phyloP scores from a whole-genome alignment of 2,329 filamentous ascomycete genomes.

The Fusarium sp. region DNA sequence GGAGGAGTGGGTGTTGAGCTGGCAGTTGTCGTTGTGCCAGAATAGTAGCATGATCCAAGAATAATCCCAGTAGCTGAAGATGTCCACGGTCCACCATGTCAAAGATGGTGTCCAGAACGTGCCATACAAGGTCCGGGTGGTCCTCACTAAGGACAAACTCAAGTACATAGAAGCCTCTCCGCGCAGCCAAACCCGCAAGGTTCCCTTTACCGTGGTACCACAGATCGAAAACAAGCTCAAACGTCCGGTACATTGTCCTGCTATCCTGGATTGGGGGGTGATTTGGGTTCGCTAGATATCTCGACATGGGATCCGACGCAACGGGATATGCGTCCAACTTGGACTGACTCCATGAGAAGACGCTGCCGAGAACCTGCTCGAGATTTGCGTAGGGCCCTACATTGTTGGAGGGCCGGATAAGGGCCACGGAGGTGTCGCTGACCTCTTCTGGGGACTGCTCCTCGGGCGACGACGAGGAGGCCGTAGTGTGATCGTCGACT shows the following conservation, averaged over 20 bases:
- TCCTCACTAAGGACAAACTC: conserved; percentile 54
- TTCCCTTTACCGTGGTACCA: conserved; percentile 52
- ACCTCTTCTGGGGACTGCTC: conserved; percentile 21
- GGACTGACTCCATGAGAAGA: conserved; percentile 51
- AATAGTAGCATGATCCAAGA: conserved; percentile 49
- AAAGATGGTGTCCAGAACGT: conserved; percentile 54
- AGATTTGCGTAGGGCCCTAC: conserved; percentile 46
- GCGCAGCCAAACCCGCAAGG: conserved; percentile 52
- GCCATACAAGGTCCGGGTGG: conserved; percentile 54
- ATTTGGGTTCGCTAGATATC: conserved; percentile 51
- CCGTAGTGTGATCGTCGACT: conserved; percentile 27
- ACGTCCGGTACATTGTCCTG: conserved; percentile 55
- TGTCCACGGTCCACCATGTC: conserved; percentile 54
- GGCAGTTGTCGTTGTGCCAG: conserved; percentile 48
- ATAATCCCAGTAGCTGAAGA: conserved; percentile 50
- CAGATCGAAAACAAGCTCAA: conserved; percentile 54
- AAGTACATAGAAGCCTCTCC: conserved; percentile 51
- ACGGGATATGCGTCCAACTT: conserved; percentile 49
- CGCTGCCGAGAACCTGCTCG: conserved; percentile 50
- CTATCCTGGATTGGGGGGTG: conserved; percentile 54
- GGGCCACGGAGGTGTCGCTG: conserved; percentile 27
- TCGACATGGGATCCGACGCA: conserved; percentile 52
- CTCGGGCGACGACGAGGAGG: conserved; percentile 10
- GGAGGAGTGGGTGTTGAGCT: conserved; percentile 49
- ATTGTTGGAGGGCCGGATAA: conserved; percentile 39